A percentile compares a stretch with the other conserved stretches of the same genome.
These are phyloP conservation scores for Pneumocystis oryctolagi DNA, from an alignment of 1,139 yeast genomes.

Conservation along the genomic window DNA sequence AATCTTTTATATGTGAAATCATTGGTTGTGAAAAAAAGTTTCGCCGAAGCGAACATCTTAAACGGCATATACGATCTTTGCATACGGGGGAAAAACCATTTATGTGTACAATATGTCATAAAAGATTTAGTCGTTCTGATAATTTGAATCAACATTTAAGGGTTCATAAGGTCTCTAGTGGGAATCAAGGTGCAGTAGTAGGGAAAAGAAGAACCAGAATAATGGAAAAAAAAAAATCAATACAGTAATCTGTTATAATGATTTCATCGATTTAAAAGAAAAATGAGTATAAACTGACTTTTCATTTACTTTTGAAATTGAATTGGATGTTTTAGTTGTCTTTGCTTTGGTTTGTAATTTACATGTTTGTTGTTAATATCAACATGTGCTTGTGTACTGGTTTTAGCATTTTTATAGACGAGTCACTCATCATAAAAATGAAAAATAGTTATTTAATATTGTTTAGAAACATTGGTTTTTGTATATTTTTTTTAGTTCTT, in stretches of 20 bases:
- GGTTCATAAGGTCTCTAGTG: neutral
- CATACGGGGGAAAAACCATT: slow-evolving; percentile 60
- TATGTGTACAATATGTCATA: slow-evolving; percentile 53
- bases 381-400: neutral
- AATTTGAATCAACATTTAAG: slow-evolving; percentile 50
- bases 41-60: slow-evolving; percentile 65
- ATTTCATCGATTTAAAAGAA: neutral
- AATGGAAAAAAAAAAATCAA: neutral
- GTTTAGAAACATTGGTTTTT: neutral
- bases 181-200: neutral
- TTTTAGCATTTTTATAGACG: neutral
- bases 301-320: neutral
- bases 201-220: neutral
- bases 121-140: slow-evolving; percentile 62
- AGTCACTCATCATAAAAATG: neutral
- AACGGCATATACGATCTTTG: slow-evolving; percentile 59
- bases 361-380: neutral
- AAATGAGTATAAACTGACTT: neutral
- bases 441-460: neutral
- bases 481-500: neutral
- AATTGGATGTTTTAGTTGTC: neutral
- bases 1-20: neutral
- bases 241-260: neutral
- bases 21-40: slow-evolving; percentile 24
- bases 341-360: neutral